Conservation (phyloP, 495 filamentous ascomycete genomes). For the Bombardia bombarda region DNA sequence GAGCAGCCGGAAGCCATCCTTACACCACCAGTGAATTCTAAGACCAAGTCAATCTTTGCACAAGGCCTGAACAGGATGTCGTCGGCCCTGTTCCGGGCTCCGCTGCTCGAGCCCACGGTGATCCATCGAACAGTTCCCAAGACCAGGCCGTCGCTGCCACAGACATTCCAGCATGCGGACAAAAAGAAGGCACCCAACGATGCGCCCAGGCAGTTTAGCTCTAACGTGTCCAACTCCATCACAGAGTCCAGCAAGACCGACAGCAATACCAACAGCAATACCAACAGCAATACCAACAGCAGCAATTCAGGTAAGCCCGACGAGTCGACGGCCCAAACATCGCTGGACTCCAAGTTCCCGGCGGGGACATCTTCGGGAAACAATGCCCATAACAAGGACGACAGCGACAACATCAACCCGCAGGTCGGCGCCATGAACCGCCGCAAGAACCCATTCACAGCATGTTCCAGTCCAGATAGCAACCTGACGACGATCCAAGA, state of each 20-base stretch:
- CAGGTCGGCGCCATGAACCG: no score
- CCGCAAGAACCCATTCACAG: slow-evolving; percentile 17
- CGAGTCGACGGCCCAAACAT: slow-evolving; percentile 30
- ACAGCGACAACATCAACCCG: background rate
- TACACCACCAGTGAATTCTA: background rate
- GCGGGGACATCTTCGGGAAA: background rate
- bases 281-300: background rate
- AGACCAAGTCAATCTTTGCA: slow-evolving; percentile 18
- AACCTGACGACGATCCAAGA: slow-evolving; percentile 36
- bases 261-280: background rate
- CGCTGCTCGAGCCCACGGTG: slow-evolving; percentile 37
- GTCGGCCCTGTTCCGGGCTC: slow-evolving; percentile 30
- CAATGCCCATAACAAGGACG: slow-evolving; percentile 4
- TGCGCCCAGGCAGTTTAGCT: background rate
- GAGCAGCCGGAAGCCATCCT: background rate
- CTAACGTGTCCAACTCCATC: slow-evolving; percentile 2
- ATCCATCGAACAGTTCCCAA: slow-evolving; percentile 36
- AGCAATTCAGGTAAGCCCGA: slow-evolving; percentile 7
- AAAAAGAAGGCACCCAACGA: background rate
- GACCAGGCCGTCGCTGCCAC: slow-evolving; percentile 20
- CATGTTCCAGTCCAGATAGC: slow-evolving; percentile 19
- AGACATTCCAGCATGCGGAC: slow-evolving; percentile 11
- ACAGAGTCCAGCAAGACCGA: slow-evolving; percentile 12
- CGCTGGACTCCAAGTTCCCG: slow-evolving; percentile 31
- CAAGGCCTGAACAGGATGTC: slow-evolving; percentile 31